These are phyloP conservation scores for Alternaria sp. DNA, from an alignment of 2,329 filamentous ascomycete genomes.

Conservation along the genomic window DNA sequence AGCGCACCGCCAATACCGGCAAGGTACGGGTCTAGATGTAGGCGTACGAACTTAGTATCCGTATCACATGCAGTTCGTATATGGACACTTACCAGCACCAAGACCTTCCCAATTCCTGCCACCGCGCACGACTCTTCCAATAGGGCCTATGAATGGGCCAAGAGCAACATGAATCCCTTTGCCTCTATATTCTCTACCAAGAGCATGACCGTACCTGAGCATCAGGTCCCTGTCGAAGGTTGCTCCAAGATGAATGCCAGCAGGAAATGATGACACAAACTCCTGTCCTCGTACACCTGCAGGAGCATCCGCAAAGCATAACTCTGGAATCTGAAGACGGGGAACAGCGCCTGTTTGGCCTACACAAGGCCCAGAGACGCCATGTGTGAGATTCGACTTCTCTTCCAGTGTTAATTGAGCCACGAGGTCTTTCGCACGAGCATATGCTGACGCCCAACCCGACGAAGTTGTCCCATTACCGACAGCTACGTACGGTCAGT, in stretches of 20 bases:
- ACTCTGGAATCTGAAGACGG: constrained; percentile 47
- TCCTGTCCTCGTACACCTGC: constrained; percentile 45
- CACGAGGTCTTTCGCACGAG: constrained; percentile 51
- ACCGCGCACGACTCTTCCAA: constrained; percentile 74
- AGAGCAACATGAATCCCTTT: constrained; percentile 76
- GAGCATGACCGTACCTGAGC: constrained; percentile 69
- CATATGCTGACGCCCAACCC: constrained; percentile 40
- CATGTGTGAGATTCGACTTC: constrained; percentile 53
- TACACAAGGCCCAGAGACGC: constrained; percentile 42
- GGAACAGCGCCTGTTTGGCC: constrained; percentile 49
- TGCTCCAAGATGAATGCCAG: constrained; percentile 61
- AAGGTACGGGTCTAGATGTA: constrained; percentile 64
- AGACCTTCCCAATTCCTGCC: constrained; percentile 80
- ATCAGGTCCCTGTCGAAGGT: constrained; percentile 76
- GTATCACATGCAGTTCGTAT: no score
- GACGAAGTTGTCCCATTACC: constrained; percentile 34
- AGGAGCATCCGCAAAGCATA: constrained; percentile 52
- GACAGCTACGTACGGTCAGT: constrained; percentile 24
- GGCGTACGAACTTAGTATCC: no score
- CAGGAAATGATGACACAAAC: constrained; percentile 43
- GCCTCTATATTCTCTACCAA: constrained; percentile 74
- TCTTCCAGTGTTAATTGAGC: constrained; percentile 53
- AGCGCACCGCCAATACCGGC: constrained; percentile 60
- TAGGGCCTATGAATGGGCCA: constrained; percentile 72
- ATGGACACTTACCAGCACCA: constrained; percentile 55